These are phyloP conservation scores for Zygoascus hellenicus DNA, from an alignment of 1,139 yeast genomes.

Conservation along the genomic window DNA sequence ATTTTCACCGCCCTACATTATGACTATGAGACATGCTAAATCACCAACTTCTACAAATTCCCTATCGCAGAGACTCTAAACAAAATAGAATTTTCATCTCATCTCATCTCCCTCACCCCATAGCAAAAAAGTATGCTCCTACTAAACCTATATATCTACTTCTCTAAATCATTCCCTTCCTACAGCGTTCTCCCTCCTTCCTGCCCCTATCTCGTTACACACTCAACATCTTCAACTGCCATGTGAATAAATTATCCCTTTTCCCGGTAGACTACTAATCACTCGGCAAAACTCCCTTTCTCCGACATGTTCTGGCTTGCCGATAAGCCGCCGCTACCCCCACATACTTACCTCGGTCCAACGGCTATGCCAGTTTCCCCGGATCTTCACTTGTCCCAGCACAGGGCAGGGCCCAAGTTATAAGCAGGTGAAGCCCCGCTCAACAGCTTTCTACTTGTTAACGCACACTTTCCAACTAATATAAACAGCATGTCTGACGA, in stretches of 20 bases:
- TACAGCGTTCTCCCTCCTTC: background rate
- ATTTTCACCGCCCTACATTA: too few species aligned
- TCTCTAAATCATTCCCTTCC: background rate
- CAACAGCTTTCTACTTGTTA: background rate
- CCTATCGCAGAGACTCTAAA: too few species aligned
- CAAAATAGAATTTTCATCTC: background rate
- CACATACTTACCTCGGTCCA: constrained; percentile 6
- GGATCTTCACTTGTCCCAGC: background rate
- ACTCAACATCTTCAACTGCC: too few species aligned
- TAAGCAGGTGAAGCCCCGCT: background rate
- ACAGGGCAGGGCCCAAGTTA: constrained; percentile 6
- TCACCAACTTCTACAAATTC: too few species aligned
- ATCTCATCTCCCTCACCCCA: too few species aligned
- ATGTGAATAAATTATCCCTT: too few species aligned
- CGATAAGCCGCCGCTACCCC: background rate
- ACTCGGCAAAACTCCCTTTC: background rate
- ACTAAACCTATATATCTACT: too few species aligned
- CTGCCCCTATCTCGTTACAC: too few species aligned
- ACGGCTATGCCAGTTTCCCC: background rate
- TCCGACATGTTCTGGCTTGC: background rate
- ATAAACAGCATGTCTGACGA: constrained; percentile 9
- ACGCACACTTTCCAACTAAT: background rate
- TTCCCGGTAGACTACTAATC: too few species aligned
- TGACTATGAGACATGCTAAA: too few species aligned
- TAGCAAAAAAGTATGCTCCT: too few species aligned